Conservation (phyloP, 1,284 basidiomycete species). For the Fomitiporia mediterranea region DNA sequence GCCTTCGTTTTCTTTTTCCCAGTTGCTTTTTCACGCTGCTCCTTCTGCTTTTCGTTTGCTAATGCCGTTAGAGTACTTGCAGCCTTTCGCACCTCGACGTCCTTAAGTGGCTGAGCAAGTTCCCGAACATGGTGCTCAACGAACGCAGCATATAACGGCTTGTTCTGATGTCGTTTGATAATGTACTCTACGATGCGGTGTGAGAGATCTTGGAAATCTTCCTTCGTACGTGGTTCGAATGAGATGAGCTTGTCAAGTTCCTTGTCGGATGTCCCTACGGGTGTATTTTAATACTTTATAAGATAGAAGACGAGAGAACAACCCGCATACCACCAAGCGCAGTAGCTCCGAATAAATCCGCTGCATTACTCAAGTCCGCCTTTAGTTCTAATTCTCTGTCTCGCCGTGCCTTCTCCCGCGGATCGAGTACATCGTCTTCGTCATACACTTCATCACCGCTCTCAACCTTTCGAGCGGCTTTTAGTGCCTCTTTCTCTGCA, state of each 20-base stretch:
- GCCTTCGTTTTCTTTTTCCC: conserved; percentile 87
- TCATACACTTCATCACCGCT: conserved; percentile 50
- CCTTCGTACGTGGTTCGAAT: conserved; percentile 77
- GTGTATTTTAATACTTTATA: neutral
- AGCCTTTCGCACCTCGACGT: conserved; percentile 85
- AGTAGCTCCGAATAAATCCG: conserved; percentile 72
- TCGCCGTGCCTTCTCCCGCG: conserved; percentile 66
- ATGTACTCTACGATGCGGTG: conserved; percentile 66
- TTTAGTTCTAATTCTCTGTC: conserved; percentile 80
- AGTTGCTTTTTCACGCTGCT: conserved; percentile 76
- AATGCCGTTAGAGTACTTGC: conserved; percentile 78
- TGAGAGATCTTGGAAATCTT: conserved; percentile 77
- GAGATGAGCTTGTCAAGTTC: conserved; percentile 70
- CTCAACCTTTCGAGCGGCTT: conserved; percentile 41
- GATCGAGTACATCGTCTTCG: conserved; percentile 78
- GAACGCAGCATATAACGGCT: conserved; percentile 78
- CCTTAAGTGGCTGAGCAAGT: conserved; percentile 70
- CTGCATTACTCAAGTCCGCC: conserved; percentile 80
- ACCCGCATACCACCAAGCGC: conserved; percentile 54
- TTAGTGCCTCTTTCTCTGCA: conserved; percentile 80
- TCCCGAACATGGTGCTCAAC: conserved; percentile 77
- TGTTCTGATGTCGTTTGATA: conserved; percentile 71
- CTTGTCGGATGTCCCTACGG: conserved; percentile 44
- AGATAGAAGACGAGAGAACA: neutral
- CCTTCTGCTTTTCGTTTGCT: conserved; percentile 92